Evolutionary conservation across 73 alveolate species (phyloP).

Genomic region (Tetrahymena thermophila): DNA sequence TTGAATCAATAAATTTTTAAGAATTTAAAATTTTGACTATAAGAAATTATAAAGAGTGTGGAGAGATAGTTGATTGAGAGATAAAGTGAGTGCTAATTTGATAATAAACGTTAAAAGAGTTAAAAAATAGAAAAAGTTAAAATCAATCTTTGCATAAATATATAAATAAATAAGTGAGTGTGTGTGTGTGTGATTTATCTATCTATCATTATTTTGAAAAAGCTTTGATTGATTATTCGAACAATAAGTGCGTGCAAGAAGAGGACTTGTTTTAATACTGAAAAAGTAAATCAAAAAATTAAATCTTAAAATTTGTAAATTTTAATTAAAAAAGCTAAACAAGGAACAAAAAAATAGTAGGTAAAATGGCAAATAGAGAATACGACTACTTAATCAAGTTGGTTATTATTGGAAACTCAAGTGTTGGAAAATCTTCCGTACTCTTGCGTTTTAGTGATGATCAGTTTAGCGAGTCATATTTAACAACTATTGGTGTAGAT

Average conservation of each 20-base stretch:
- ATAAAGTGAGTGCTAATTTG: background rate
- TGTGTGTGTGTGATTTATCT: background rate
- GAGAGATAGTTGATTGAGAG: background rate
- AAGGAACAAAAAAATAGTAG: background rate
- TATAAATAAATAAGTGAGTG: background rate
- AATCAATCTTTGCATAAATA: background rate
- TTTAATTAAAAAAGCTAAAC: background rate
- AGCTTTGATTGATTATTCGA: background rate
- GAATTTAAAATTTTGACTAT: background rate
- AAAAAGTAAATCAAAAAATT: background rate
- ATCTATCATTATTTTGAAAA: background rate
- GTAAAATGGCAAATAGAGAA: constrained; percentile 8
- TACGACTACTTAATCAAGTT: constrained; percentile 75
- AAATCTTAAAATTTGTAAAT: background rate
- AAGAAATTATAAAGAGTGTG: background rate
- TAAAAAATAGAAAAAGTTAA: background rate
- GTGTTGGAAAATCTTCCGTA: constrained; percentile 78
- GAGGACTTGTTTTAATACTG: background rate
- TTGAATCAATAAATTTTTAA: background rate
- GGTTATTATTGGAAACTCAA: constrained; percentile 77
- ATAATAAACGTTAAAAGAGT: background rate
- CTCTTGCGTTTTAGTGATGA: constrained; percentile 82
- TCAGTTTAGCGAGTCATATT: constrained; percentile 69
- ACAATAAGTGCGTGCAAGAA: background rate
- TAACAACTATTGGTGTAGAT: constrained; percentile 87